Percentiles rank a stretch among this genome's conserved stretches.
These are phyloP conservation scores for Schoenoplectus tabernaemontani DNA, from an alignment of 202 grass and related monocot species.

Conservation along the genomic window DNA sequence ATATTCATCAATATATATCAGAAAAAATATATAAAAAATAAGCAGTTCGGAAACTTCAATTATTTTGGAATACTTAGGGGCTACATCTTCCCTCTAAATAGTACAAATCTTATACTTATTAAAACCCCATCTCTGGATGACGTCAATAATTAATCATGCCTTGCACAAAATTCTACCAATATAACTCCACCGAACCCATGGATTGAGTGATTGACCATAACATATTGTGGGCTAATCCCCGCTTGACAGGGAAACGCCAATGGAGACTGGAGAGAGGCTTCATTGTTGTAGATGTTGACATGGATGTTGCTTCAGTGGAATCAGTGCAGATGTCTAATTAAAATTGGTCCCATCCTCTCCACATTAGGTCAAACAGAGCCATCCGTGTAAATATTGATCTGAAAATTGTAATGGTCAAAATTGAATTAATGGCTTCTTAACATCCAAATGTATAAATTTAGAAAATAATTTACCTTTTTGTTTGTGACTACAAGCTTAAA, in stretches of 20 bases:
- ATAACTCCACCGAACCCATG: neutral
- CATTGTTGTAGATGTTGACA: slow-evolving; percentile 14
- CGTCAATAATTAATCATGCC: neutral
- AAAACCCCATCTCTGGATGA: neutral
- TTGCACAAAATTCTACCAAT: neutral
- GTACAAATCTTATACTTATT: neutral
- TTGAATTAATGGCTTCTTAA: neutral
- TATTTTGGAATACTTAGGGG: neutral
- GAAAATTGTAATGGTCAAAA: neutral
- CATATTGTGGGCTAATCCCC: neutral
- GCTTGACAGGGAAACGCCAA: neutral
- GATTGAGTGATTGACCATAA: neutral
- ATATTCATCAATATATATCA: no score
- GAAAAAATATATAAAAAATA: neutral
- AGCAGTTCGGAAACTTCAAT: neutral
- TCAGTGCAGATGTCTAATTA: neutral
- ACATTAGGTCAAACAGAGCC: slow-evolving; percentile 4
- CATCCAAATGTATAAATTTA: neutral
- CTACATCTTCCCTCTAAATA: neutral
- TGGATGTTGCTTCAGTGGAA: neutral
- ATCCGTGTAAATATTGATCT: neutral
- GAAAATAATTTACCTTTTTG: neutral
- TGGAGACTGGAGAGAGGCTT: neutral
- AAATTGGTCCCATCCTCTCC: neutral
- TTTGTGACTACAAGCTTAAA: neutral